These are phyloP conservation scores for Penicillium sp. DNA, from an alignment of 2,329 filamentous ascomycete genomes.

Conservation along the genomic window DNA sequence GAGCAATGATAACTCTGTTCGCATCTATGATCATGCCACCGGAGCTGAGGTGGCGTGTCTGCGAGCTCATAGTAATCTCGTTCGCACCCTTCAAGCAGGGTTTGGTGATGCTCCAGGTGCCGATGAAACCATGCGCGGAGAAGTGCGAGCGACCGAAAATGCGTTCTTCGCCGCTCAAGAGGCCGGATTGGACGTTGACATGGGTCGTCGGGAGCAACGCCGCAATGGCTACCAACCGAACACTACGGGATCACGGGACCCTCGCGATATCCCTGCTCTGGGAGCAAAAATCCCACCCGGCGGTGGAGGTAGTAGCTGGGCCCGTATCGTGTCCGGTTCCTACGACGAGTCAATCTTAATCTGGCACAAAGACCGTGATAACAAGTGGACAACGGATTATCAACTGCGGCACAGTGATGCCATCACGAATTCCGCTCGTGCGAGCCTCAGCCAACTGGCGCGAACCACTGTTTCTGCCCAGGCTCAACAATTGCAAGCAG, in stretches of 20 bases:
- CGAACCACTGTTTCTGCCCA: constrained; percentile 23
- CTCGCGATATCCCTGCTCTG: constrained; percentile 70
- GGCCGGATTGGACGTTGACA: constrained; percentile 44
- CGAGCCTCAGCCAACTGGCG: constrained; percentile 20
- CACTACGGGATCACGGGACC: constrained; percentile 67
- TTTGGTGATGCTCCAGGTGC: constrained; percentile 87
- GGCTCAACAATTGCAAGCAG: constrained; percentile 22
- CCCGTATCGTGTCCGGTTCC: constrained; percentile 92
- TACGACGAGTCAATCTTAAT: constrained; percentile 96
- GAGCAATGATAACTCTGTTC: constrained; percentile 92
- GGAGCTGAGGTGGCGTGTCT: constrained; percentile 88
- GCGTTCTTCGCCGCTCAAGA: constrained; percentile 65
- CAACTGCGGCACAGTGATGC: constrained; percentile 65
- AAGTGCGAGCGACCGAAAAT: constrained; percentile 71
- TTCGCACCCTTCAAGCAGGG: constrained; percentile 90
- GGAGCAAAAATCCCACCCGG: constrained; percentile 88
- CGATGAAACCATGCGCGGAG: constrained; percentile 68
- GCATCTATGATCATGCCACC: constrained; percentile 85
- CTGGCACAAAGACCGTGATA: constrained; percentile 83
- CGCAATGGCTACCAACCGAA: constrained; percentile 56
- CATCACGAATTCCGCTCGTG: constrained; percentile 37
- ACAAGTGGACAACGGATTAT: constrained; percentile 78
- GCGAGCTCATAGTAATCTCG: constrained; percentile 76
- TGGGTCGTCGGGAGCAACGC: constrained; percentile 50
- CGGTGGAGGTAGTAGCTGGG: constrained; percentile 83